These are phyloP conservation scores for Seiridium cupressi DNA, from an alignment of 2,329 filamentous ascomycete species.

Conservation along the genomic window DNA sequence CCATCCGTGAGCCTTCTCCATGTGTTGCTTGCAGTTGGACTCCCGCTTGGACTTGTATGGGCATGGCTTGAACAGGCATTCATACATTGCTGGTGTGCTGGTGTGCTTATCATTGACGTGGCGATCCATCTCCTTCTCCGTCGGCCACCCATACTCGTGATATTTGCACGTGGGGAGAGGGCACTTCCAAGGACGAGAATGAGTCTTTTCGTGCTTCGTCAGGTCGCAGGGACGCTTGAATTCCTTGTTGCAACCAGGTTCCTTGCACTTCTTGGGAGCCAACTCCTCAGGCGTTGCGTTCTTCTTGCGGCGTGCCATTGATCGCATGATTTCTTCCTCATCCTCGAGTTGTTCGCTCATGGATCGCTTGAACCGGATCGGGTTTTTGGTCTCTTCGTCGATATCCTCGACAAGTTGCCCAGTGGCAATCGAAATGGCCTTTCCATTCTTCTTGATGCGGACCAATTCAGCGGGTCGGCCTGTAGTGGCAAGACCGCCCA, in stretches of 20 bases:
- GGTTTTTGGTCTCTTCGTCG: constrained; percentile 43
- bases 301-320: constrained; percentile 95
- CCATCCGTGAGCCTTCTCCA: constrained; percentile 96
- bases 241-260: constrained; percentile 78
- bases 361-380: constrained; percentile 63
- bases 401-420: constrained; percentile 60
- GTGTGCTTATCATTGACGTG: constrained; percentile 98
- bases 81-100: constrained; percentile 72
- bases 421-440: constrained; percentile 74
- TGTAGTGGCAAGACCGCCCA: constrained; percentile 78
- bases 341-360: constrained; percentile 69
- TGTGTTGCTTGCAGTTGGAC: constrained; percentile 97
- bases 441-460: constrained; percentile 76
- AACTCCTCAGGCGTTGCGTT: constrained; percentile 83
- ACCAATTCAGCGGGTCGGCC: constrained; percentile 83
- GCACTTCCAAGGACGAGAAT: constrained; percentile 96
- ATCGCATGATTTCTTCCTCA: constrained; percentile 80
- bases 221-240: constrained; percentile 97
- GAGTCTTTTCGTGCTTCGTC: constrained; percentile 97
- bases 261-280: constrained; percentile 73
- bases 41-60: constrained; percentile 93
- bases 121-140: constrained; percentile 94
- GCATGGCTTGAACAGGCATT: constrained; percentile 81
- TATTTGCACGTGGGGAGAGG: constrained; percentile 82
- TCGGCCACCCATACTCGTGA: constrained; percentile 86